Percentiles rank a stretch among this genome's conserved stretches.
Evolutionary conservation across 139 green algal genomes (phyloP).

Genomic region (Raphidocelis subcapitata): DNA sequence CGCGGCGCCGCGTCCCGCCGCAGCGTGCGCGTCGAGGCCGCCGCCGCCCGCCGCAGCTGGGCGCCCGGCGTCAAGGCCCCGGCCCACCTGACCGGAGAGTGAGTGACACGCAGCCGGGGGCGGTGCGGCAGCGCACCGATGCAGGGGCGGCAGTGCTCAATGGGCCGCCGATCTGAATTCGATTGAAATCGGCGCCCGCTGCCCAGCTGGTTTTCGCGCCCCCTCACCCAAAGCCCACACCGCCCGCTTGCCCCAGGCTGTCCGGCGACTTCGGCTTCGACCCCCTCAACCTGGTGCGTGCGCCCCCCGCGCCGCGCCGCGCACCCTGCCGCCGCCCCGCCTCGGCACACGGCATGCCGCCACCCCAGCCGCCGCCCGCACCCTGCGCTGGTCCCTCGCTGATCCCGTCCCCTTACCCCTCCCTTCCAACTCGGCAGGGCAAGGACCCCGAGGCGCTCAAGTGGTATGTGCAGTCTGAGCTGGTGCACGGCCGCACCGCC

Average conservation of each 20-base stretch:
- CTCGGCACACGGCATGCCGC: background rate
- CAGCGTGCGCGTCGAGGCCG: conserved; percentile 23
- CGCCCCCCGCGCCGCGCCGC: no score
- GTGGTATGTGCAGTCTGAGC: conserved; percentile 87
- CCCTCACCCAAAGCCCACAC: background rate
- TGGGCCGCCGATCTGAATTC: background rate
- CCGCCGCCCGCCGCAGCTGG: conserved; percentile 36
- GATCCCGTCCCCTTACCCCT: conserved; percentile 24
- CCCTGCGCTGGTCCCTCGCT: background rate
- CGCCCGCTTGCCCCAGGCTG: conserved; percentile 17
- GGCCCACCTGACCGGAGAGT: conserved; percentile 46
- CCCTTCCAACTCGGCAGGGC: conserved; percentile 79
- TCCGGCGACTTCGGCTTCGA: conserved; percentile 62
- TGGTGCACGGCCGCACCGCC: conserved; percentile 85
- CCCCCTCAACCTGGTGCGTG: conserved; percentile 9
- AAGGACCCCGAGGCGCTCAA: conserved; percentile 70
- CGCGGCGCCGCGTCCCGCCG: background rate
- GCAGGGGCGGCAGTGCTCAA: background rate
- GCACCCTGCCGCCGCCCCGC: no score
- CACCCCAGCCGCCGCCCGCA: background rate
- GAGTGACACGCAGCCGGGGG: background rate
- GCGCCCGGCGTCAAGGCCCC: conserved; percentile 50
- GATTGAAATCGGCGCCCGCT: background rate
- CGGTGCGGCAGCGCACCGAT: no score
- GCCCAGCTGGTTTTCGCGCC: background rate